phyloP scores from a whole-genome alignment of 108 stramenopile genomes.

The Fragilariopsis cylindrus region DNA sequence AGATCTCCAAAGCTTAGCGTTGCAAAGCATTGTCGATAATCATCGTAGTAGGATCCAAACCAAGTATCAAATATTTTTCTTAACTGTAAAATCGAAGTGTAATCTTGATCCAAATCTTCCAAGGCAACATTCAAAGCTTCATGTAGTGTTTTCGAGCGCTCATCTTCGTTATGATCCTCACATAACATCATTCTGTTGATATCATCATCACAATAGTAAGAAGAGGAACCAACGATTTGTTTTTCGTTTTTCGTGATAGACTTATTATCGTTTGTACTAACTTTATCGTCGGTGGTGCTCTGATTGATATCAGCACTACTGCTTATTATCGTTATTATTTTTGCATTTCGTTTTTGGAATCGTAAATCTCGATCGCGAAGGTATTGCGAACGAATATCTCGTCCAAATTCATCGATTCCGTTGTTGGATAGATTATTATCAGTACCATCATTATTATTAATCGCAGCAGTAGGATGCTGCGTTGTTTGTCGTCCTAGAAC shows the following conservation, averaged over 20 bases:
- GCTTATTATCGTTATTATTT: not conserved
- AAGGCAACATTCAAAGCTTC: constrained; percentile 60
- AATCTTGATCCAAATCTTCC: constrained; percentile 63
- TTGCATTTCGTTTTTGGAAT: constrained; percentile 31
- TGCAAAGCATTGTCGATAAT: constrained; percentile 73
- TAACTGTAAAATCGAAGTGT: constrained; percentile 47
- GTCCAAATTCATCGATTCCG: constrained; percentile 82
- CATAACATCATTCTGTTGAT: constrained; percentile 23
- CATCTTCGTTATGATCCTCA: constrained; percentile 36
- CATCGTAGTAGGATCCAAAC: constrained; percentile 54
- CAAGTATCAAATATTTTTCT: constrained; percentile 54
- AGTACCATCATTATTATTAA: not conserved
- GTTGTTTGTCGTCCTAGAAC: constrained; percentile 48
- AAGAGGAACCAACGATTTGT: not conserved
- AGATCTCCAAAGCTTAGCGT: constrained; percentile 67
- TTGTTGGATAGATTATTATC: not conserved
- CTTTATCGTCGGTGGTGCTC: not conserved
- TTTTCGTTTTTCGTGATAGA: not conserved
- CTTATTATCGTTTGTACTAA: not conserved
- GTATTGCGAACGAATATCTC: constrained; percentile 66
- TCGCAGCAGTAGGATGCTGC: not conserved
- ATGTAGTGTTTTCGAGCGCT: constrained; percentile 42
- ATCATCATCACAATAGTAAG: constrained; percentile 8
- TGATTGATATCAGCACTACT: too few species aligned
- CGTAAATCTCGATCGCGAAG: constrained; percentile 56